Base-by-base conservation (phyloP, 2,329 filamentous ascomycete species). In the Penicillium psychrosexuale region DNA sequence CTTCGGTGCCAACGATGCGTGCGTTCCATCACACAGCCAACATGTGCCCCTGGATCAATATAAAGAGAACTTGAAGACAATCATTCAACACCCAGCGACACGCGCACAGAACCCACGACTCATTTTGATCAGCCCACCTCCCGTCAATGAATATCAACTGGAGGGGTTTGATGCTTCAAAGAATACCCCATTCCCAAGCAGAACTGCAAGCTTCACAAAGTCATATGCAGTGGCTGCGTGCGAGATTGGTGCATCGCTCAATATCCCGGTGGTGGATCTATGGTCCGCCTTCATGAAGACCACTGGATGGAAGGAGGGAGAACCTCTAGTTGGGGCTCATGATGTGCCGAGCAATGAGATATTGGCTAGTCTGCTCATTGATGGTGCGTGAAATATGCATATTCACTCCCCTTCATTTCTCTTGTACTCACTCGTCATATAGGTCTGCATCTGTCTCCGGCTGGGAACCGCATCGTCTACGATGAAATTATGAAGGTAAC, bases 1-100 rank as follows among this genome's bases (percentile, higher is more conserved):
- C 61, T 86, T 97, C 57, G 94, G 94, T 17, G 90, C 94, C 63
- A 97, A 99, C 69, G 94, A 97, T 73, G 87, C 93, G 3, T 86
- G 86, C 51, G 72, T 95, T 3, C 82, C 84, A 3, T 76, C 82
- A 36, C 85, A 84, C 47, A 78, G 79, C 9, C 94, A 97, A 73
- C 85, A 93, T 70, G 83, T 97, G 8, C 84, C 90, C 0, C 73
- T 96, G n/a, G 81, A 86, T 1, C 75, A 84, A 57, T 97, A 91
- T 77, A 85, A 83, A 69, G 74, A 81, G 52, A 95, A 96, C 67
- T 75, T 96, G 45, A 79, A 73, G 60, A 78, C 77, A 27, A 90
- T 97, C 63, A 76, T 95, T 65, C 84, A 79, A 3, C 90, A 97
- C 71, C 84, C 87, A 8, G 77, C 78, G 54, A 81, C 96, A 56